Evolutionary conservation across 331 rosid genomes (phyloP).

Genomic region (Telfairia occidentalis): DNA sequence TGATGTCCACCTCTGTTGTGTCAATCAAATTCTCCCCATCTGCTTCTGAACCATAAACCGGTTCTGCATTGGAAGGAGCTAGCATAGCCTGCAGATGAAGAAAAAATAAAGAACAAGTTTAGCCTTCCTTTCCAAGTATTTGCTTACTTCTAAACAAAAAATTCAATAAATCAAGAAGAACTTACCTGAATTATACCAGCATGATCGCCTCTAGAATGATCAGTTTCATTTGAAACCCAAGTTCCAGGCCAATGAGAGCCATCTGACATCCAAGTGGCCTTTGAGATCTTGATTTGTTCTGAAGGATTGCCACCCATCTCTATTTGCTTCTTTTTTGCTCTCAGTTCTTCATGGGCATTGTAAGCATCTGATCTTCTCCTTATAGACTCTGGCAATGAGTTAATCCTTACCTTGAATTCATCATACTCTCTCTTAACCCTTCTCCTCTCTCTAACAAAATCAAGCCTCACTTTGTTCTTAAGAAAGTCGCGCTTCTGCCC

Average conservation of each 20-base stretch:
- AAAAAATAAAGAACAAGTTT: neutral
- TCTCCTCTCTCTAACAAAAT: conserved; percentile 79
- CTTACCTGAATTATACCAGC: conserved; percentile 77
- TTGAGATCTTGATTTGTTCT: conserved; percentile 43
- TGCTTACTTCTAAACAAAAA: neutral
- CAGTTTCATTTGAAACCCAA: conserved; percentile 60
- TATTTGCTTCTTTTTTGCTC: conserved; percentile 68
- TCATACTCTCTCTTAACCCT: conserved; percentile 79
- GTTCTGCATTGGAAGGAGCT: conserved; percentile 71
- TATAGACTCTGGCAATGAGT: conserved; percentile 68
- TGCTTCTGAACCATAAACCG: conserved; percentile 51
- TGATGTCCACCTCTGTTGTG: conserved; percentile 52
- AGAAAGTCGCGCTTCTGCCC: conserved; percentile 73
- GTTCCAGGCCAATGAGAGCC: conserved; percentile 90
- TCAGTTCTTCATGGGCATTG: conserved; percentile 68
- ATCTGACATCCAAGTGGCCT: conserved; percentile 89
- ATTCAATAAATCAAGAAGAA: neutral
- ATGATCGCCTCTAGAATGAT: conserved; percentile 80
- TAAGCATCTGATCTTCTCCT: conserved; percentile 76
- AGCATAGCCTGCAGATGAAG: conserved; percentile 49
- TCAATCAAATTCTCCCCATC: conserved; percentile 60
- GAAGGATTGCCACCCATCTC: conserved; percentile 42
- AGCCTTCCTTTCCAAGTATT: neutral
- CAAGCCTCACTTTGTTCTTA: conserved; percentile 68
- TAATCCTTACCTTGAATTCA: conserved; percentile 76